Conservation (phyloP, 2,329 filamentous ascomycete genomes). For the Beauveria sp. region DNA sequence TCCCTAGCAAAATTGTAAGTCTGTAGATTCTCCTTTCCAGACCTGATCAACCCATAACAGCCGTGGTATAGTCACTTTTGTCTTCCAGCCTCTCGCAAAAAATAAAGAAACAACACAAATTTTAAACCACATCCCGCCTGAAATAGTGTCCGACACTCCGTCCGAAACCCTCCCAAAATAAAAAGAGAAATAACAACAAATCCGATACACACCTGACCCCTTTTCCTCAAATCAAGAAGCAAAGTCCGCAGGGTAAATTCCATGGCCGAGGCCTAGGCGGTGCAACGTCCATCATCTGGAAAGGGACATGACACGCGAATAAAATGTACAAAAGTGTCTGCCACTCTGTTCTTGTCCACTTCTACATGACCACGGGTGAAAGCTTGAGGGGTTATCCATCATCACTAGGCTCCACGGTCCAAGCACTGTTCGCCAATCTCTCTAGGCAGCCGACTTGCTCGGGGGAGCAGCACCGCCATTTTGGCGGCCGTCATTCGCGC, state of each 20-base stretch:
- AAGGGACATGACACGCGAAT: conserved; percentile 15
- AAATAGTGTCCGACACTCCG: conserved; percentile 32
- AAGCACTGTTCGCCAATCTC: not conserved
- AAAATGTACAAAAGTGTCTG: conserved; percentile 1
- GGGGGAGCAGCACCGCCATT: conserved; percentile 50
- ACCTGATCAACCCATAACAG: conserved; percentile 27
- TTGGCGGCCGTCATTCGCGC: conserved; percentile 55
- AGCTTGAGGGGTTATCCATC: not conserved
- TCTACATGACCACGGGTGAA: not conserved
- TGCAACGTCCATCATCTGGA: conserved; percentile 35
- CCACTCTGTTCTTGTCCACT: not conserved
- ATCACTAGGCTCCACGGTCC: not conserved
- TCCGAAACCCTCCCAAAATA: conserved; percentile 26
- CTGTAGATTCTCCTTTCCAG: conserved; percentile 19
- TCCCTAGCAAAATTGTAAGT: conserved; percentile 17
- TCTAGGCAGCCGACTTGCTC: conserved; percentile 54
- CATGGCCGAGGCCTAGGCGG: not conserved
- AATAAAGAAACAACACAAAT: conserved; percentile 11
- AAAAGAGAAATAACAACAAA: conserved; percentile 14
- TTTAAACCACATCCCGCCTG: conserved; percentile 26
- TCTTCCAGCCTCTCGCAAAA: conserved; percentile 28
- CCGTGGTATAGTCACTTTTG: conserved; percentile 33
- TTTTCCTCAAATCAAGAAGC: conserved; percentile 32
- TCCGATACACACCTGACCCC: conserved; percentile 29
- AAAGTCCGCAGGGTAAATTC: conserved; percentile 32